Evolutionary conservation across 371 early-diverging fungal species (phyloP).

Genomic region (Fennellomyces sp.): DNA sequence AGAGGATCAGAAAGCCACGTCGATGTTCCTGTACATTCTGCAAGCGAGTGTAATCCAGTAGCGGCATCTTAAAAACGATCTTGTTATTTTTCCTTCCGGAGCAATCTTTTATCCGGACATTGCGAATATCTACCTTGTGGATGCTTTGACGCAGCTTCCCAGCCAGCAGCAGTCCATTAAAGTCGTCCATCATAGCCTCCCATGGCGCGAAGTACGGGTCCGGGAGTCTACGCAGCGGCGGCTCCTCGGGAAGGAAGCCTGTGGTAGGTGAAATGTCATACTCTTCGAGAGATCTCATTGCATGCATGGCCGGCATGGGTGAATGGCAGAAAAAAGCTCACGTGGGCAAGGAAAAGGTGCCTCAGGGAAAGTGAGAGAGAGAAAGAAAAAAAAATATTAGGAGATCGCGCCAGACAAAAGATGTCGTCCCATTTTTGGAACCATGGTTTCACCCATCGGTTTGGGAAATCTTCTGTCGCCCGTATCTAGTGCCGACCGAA

Average conservation of each 20-base stretch:
- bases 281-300: constrained; percentile 63
- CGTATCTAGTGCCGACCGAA: no score
- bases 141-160: constrained; percentile 75
- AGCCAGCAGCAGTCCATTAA: constrained; percentile 79
- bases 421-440: no score
- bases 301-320: constrained; percentile 15
- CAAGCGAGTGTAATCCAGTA: constrained; percentile 68
- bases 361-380: not conserved
- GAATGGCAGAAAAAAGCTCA: not conserved
- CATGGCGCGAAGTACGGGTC: constrained; percentile 85
- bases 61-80: constrained; percentile 68
- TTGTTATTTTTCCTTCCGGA: constrained; percentile 6
- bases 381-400: constrained; percentile 4
- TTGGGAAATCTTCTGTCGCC: no score
- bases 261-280: constrained; percentile 84
- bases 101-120: not conserved
- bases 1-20: constrained; percentile 85
- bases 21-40: constrained; percentile 70
- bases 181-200: constrained; percentile 82
- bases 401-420: no score
- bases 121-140: constrained; percentile 59
- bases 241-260: constrained; percentile 87
- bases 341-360: not conserved
- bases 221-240: constrained; percentile 73
- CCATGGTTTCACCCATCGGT: no score